Conservation (phyloP, 2,329 filamentous ascomycete genomes). For the Fusarium lyarnte region DNA sequence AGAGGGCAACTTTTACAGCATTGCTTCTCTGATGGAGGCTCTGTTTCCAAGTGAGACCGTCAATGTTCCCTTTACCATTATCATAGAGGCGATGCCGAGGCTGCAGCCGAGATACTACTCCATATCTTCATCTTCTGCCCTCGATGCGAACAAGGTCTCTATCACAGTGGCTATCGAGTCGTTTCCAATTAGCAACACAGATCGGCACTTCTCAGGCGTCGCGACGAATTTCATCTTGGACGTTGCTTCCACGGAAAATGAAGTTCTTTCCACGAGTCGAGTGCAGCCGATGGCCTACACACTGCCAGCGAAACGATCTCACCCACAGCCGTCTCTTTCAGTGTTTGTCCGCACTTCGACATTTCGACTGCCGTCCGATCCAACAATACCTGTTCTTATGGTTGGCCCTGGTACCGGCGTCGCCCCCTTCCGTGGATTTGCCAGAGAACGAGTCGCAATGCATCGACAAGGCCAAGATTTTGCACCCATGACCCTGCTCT, state of each 20-base stretch:
- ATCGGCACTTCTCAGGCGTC: rapidly evolving
- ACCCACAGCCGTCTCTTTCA: rapidly evolving
- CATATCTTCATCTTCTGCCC: rapidly evolving
- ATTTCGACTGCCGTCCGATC: not conserved
- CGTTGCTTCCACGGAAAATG: not conserved
- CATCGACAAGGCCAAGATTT: not conserved
- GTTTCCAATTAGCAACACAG: rapidly evolving
- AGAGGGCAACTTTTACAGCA: rapidly evolving
- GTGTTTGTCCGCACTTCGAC: not conserved
- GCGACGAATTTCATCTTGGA: not conserved
- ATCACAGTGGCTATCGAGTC: not conserved
- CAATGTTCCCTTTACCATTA: not conserved
- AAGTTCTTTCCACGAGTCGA: not conserved
- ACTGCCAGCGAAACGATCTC: rapidly evolving
- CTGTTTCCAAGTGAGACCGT: not conserved
- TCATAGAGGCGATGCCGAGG: not conserved
- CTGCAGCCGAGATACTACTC: not conserved
- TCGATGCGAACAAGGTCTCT: rapidly evolving
- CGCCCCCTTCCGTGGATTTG: not conserved
- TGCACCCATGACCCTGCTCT: rapidly evolving
- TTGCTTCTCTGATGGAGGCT: not conserved
- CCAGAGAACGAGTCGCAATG: not conserved
- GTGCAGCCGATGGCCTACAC: not conserved
- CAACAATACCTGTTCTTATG: not conserved
- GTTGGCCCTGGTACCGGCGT: not conserved